phyloP scores from a whole-genome alignment of 2,329 filamentous ascomycete species.

The Hypoxylon sp. region DNA sequence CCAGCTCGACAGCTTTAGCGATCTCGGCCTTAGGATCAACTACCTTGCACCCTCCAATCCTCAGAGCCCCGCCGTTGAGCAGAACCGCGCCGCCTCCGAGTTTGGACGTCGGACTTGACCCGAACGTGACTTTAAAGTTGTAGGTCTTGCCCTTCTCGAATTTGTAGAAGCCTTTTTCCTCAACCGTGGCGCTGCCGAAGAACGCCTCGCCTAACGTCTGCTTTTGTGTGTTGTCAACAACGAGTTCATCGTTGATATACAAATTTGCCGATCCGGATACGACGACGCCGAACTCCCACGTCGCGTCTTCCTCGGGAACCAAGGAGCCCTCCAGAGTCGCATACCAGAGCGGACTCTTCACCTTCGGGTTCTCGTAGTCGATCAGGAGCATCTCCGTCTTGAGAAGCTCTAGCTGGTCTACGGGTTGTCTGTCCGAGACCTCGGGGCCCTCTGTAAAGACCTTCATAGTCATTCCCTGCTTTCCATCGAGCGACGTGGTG shows the following conservation, averaged over 20 bases:
- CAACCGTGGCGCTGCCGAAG: constrained; percentile 69
- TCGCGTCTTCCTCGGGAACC: constrained; percentile 65
- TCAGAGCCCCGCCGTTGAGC: constrained; percentile 66
- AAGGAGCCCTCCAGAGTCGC: constrained; percentile 68
- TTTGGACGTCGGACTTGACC: constrained; percentile 65
- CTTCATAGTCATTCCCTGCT: constrained; percentile 66
- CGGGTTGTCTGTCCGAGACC: constrained; percentile 53
- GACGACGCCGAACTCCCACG: constrained; percentile 71
- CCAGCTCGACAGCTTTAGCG: constrained; percentile 70
- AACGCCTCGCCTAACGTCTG: constrained; percentile 70
- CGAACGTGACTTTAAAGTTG: constrained; percentile 65
- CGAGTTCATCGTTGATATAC: constrained; percentile 66
- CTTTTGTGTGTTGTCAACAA: constrained; percentile 72
- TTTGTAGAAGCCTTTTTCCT: constrained; percentile 66
- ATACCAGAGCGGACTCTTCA: constrained; percentile 63
- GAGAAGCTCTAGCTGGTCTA: constrained; percentile 59
- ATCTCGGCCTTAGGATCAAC: constrained; percentile 68
- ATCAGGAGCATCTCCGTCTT: constrained; percentile 60
- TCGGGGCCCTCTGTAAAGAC: constrained; percentile 67
- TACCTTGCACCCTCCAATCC: constrained; percentile 67
- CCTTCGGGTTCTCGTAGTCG: constrained; percentile 61
- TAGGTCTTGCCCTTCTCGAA: constrained; percentile 68
- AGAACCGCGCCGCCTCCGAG: constrained; percentile 58
- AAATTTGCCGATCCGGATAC: constrained; percentile 72
- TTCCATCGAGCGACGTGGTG: constrained; percentile 60